phyloP scores from a whole-genome alignment of 768 basidiomycete genomes.

The Russula griseocarnosa region DNA sequence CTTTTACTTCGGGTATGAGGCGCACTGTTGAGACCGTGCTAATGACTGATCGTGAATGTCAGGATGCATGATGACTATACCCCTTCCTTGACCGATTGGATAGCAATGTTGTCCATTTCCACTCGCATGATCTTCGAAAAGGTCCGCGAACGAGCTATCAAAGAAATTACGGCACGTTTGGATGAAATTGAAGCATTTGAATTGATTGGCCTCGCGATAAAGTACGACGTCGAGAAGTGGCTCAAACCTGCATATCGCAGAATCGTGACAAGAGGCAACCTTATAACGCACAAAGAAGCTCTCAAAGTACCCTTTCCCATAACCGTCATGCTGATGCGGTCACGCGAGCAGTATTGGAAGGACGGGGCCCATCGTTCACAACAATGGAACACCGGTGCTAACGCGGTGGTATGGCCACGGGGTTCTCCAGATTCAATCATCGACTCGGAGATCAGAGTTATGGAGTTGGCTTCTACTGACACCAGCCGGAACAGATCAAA shows the following conservation, averaged over 20 bases:
- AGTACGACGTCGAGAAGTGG: slow-evolving; percentile 29
- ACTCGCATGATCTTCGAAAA: slow-evolving; percentile 22
- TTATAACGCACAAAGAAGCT: slow-evolving; percentile 12
- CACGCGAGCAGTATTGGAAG: slow-evolving; percentile 17
- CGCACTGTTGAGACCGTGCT: neutral
- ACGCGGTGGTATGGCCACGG: neutral
- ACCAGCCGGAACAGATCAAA: neutral
- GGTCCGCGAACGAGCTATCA: slow-evolving; percentile 24
- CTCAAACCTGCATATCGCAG: slow-evolving; percentile 23
- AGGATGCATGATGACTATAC: slow-evolving; percentile 24
- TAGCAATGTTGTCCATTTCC: slow-evolving; percentile 25
- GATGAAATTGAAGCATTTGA: slow-evolving; percentile 23
- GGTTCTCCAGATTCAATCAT: neutral
- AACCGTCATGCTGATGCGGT: slow-evolving; percentile 20
- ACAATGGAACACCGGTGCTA: neutral
- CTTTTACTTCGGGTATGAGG: slow-evolving; percentile 28
- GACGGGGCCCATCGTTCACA: too few relatives aligned
- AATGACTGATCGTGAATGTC: neutral
- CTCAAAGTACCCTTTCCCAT: slow-evolving; percentile 9
- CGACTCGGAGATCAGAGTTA: neutral
- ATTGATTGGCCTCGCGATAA: slow-evolving; percentile 25
- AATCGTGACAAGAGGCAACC: slow-evolving; percentile 9
- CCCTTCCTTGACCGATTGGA: slow-evolving; percentile 22
- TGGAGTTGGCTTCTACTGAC: neutral
- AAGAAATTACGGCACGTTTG: slow-evolving; percentile 19